Base-by-base conservation (phyloP, 2,329 filamentous ascomycete genomes). In the Sporothrix globosa region DNA sequence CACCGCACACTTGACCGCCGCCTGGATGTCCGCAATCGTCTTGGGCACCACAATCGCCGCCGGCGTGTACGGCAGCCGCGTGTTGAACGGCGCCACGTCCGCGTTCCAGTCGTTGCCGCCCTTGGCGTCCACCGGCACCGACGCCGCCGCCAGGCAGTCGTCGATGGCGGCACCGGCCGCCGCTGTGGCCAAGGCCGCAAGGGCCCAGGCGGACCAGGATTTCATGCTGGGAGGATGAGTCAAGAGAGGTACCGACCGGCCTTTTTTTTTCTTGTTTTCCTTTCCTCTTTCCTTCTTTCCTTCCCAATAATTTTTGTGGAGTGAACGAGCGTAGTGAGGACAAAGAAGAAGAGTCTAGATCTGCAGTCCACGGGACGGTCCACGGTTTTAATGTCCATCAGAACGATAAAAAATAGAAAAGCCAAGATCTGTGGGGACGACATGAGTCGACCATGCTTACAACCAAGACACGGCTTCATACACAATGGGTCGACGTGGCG, bases 1-100 rank as follows among this genome's bases (percentile, higher is more conserved):
- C 7, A 75, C 76, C 46, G 82, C 84, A 73, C 84, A 86, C 4
- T 77, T 74, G 6, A 87, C 82, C 7, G 83, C 82, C 69, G 81
- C 80, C 61, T 82, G 81, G 4, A 86, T 78, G 68, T 85, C 81
- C 67, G 81, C 76, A 56, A 77, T 75, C 3, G 80, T 83, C 4
- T 75, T 79, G 0, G 83, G 82, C 0, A 81, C 76, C 0, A 82
- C 81, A 34, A 86, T 81, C n/a, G 81, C 81, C 6, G 78, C 77
- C 0, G 84, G 84, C 27, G 53, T 39, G 70, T 76, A 77, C 2
- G 54, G 69, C 11, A 77, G 71, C 6, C 76, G 71, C n/a, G 73
- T 73, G 70, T 78, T 78, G 72, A 77, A 78, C 2, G 77, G 73
- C 1, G 72, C 70, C 13, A 73, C 74, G 30, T 77, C 77, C 41